Conservation (phyloP, 345 rosid genomes). For the Toxicodendron radicans region DNA sequence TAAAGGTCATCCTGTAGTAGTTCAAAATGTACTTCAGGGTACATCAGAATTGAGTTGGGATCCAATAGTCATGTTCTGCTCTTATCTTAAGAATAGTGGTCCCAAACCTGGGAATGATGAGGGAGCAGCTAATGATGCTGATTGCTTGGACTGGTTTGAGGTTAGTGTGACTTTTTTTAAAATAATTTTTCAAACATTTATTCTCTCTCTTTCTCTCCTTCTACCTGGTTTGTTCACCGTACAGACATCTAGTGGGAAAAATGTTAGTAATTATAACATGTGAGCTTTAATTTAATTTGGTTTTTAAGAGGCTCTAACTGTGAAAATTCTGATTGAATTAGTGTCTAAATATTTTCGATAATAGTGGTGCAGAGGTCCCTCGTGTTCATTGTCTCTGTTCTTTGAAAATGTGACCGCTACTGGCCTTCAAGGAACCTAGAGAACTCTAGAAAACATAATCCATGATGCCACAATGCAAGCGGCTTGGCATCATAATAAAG, state of each 20-base stretch:
- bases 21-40: constrained; percentile 63
- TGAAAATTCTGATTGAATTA: not conserved
- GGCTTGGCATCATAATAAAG: not conserved
- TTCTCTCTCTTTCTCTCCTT: constrained; percentile 9
- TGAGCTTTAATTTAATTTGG: constrained; percentile 10
- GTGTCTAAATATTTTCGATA: not conserved
- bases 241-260: not conserved
- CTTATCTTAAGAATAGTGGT: constrained; percentile 62
- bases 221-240: not conserved
- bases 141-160: constrained; percentile 85
- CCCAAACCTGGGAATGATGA: constrained; percentile 40
- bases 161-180: constrained; percentile 40
- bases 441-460: not conserved
- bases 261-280: not conserved
- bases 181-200: not conserved
- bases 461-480: not conserved
- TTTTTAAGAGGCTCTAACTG: not conserved
- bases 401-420: not conserved
- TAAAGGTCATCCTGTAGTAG: constrained; percentile 85
- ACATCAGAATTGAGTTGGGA: constrained; percentile 73
- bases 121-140: constrained; percentile 27
- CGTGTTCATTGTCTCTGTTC: not conserved
- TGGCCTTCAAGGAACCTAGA: not conserved
- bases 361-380: not conserved
- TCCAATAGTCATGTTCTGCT: constrained; percentile 80